Evolutionary conservation across 805 yeast genomes (phyloP).

Genomic region (Myxozyma neotropica): DNA sequence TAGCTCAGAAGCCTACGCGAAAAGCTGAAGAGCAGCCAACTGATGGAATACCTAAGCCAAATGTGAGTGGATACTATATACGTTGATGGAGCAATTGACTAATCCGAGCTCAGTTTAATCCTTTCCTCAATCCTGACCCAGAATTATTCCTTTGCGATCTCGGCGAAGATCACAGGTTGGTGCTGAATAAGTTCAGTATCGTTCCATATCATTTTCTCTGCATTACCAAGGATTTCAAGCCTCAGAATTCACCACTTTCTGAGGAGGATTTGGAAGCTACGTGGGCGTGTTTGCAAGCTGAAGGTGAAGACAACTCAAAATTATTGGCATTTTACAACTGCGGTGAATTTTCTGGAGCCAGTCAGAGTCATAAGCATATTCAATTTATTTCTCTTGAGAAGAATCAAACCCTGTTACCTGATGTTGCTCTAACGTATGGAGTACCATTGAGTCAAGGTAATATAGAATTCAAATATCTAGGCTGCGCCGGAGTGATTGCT

Average conservation of each 20-base stretch:
- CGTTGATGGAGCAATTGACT: not conserved
- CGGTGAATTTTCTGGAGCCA: slow-evolving; percentile 90
- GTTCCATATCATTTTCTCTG: slow-evolving; percentile 76
- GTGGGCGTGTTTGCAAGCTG: slow-evolving; percentile 53
- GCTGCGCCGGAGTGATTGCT: too few relatives aligned
- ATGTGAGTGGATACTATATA: slow-evolving; percentile 11
- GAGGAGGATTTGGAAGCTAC: slow-evolving; percentile 69
- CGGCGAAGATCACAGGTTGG: slow-evolving; percentile 57
- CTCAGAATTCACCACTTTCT: slow-evolving; percentile 71
- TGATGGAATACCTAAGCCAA: slow-evolving; percentile 4
- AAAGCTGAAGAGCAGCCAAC: slow-evolving; percentile 16
- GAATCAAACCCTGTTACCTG: slow-evolving; percentile 60
- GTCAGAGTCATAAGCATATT: slow-evolving; percentile 89
- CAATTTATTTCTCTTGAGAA: slow-evolving; percentile 78
- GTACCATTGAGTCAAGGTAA: slow-evolving; percentile 14
- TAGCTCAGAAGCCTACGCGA: slow-evolving; percentile 43
- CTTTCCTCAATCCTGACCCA: slow-evolving; percentile 80
- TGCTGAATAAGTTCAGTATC: slow-evolving; percentile 86
- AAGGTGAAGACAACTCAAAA: slow-evolving; percentile 44
- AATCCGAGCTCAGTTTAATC: slow-evolving; percentile 47
- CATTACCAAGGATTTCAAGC: slow-evolving; percentile 71
- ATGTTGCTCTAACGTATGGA: slow-evolving; percentile 37
- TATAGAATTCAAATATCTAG: not conserved
- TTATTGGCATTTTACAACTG: slow-evolving; percentile 87
- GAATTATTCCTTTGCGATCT: slow-evolving; percentile 60